Base-by-base conservation (phyloP, 768 basidiomycete genomes). In the Tricholoma saponaceum region DNA sequence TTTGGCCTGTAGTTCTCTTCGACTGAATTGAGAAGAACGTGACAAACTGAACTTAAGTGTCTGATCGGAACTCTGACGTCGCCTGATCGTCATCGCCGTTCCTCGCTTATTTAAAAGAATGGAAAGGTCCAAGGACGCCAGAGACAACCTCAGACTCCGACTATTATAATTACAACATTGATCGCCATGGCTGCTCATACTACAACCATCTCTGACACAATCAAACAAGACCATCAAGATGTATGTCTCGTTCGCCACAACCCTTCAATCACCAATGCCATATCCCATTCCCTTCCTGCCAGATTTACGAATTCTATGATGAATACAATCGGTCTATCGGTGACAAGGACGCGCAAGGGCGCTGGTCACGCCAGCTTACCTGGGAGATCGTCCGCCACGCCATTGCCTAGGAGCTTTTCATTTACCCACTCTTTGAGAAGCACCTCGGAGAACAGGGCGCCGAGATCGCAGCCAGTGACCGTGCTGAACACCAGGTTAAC, bases 301-400 rank as follows among this genome's bases (percentile, higher is more conserved):
- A 86, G 83, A 85, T 85, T 75, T 81, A 82, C 60, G 74, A 79
- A 49, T 83, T 81, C 60, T 79, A 83, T 58, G 74, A 80, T 51
- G 67, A 81, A 51, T 85, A 83, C 67, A 64, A 71, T 28, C 72
- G 69, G 51, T 69, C 70, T 46, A 61, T 65, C 0, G 78, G 75
- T 1, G 74, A 85, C 61, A 55, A 67, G 23, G 79, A 82, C 32
- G 76, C 75, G 0, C 80, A 83, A 64, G 70, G 66, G 2, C 77
- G 82, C 7, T 85, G 83, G 83, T 73, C 80, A 0, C 74, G 73
- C 46, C 83, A 84, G 65, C 70, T 86, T 5, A 75, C 70, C 12
- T 86, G 83, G 84, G 83, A 84, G 68, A 72, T 86, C 39, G 84
- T 83, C 1, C 76, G 83, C 0, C 84, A 86, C 58, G 80, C 84